Evolutionary conservation across 208 protist species (phyloP).

Genomic region (Crithidia acanthocephali): DNA sequence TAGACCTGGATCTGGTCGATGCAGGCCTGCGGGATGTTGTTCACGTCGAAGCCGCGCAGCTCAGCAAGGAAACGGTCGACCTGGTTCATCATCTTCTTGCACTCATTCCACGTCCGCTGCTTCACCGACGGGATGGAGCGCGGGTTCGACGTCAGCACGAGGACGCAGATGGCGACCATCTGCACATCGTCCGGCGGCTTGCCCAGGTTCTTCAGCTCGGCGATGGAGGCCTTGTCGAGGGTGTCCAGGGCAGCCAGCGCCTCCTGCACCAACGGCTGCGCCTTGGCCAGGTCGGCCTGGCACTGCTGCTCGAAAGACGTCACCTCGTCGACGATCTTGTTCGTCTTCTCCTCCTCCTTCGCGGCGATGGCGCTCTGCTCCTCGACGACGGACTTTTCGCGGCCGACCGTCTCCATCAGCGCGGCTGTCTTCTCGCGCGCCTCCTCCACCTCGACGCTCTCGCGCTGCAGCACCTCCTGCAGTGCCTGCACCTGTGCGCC

Average conservation of each 20-base stretch:
- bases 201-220: slow-evolving; percentile 97
- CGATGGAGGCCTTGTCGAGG: slow-evolving; percentile 97
- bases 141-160: slow-evolving; percentile 94
- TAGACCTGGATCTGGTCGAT: slow-evolving; percentile 95
- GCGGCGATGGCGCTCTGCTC: slow-evolving; percentile 94
- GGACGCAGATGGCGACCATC: slow-evolving; percentile 96
- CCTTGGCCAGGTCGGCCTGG: slow-evolving; percentile 90
- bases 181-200: slow-evolving; percentile 96
- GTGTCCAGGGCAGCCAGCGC: slow-evolving; percentile 97
- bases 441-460: slow-evolving; percentile 96
- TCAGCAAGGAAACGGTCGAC: slow-evolving; percentile 95
- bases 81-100: slow-evolving; percentile 98
- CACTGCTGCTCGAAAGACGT: slow-evolving; percentile 88
- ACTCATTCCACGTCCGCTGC: slow-evolving; percentile 95
- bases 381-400: slow-evolving; percentile 96
- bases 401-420: slow-evolving; percentile 95
- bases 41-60: slow-evolving; percentile 94
- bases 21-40: slow-evolving; percentile 96
- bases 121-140: slow-evolving; percentile 89
- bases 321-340: slow-evolving; percentile 95
- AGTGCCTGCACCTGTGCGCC: slow-evolving; percentile 91
- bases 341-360: slow-evolving; percentile 96
- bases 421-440: slow-evolving; percentile 94
- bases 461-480: slow-evolving; percentile 89
- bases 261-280: slow-evolving; percentile 95